Evolutionary conservation across 768 basidiomycete species (phyloP).

Genomic region (Filobasidium floriforme): DNA sequence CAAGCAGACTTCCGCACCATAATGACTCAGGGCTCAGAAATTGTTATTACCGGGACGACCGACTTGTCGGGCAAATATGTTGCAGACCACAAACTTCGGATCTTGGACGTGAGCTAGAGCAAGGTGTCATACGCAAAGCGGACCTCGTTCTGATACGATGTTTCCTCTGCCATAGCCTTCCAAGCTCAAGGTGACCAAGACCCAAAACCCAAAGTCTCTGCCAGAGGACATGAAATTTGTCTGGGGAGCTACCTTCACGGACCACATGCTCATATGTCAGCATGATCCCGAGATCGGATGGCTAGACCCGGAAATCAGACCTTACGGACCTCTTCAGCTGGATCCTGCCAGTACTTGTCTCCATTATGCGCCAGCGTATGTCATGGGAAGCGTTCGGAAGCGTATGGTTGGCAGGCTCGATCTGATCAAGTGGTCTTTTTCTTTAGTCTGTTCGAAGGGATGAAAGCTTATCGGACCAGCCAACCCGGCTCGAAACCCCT

Average conservation of each 20-base stretch:
- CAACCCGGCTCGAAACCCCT: slow-evolving; percentile 15
- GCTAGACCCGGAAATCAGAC: slow-evolving; percentile 14
- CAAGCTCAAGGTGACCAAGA: slow-evolving; percentile 23
- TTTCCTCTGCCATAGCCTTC: slow-evolving; percentile 12
- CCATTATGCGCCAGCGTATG: slow-evolving; percentile 23
- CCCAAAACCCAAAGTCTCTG: slow-evolving; percentile 11
- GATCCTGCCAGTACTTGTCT: slow-evolving; percentile 17
- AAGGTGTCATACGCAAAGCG: too few species aligned
- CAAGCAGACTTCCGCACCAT: background rate
- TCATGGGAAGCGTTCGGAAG: background rate
- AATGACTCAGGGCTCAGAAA: background rate
- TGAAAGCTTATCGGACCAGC: slow-evolving; percentile 30
- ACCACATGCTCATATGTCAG: slow-evolving; percentile 20
- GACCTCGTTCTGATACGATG: too few species aligned
- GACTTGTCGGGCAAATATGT: background rate
- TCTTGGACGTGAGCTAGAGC: background rate
- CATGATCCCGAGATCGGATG: slow-evolving; percentile 16
- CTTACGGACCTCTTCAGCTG: slow-evolving; percentile 9
- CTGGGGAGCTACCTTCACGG: slow-evolving; percentile 27
- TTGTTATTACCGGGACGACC: background rate
- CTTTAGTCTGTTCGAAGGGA: slow-evolving; percentile 7
- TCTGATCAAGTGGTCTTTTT: background rate
- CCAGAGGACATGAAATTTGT: slow-evolving; percentile 24
- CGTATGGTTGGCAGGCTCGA: background rate
- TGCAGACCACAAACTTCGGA: background rate